Conservation (phyloP, 352 stramenopile genomes). For the Peronospora belbahrii region DNA sequence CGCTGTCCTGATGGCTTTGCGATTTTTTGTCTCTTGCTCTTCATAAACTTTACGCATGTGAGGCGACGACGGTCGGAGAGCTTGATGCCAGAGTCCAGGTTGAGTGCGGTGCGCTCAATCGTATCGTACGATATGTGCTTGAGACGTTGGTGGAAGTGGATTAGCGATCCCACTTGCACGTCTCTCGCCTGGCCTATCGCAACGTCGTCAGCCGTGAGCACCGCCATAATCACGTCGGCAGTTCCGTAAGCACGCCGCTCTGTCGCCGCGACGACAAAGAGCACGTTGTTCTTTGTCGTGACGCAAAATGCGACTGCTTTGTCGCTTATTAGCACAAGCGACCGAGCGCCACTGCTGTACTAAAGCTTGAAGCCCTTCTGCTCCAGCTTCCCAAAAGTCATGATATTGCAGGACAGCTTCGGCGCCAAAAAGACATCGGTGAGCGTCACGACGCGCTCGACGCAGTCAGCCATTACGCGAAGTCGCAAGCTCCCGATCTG, state of each 20-base stretch:
- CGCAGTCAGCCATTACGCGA: not conserved
- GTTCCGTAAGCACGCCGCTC: too few species aligned
- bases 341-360: not conserved
- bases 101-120: not conserved
- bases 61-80: not conserved
- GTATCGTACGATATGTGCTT: conserved; percentile 2
- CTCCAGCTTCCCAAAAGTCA: not conserved
- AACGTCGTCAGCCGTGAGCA: too few species aligned
- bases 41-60: not conserved
- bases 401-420: not conserved
- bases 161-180: too few species aligned
- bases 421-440: not conserved
- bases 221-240: too few species aligned
- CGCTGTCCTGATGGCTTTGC: not conserved
- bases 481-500: too few species aligned
- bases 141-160: not conserved
- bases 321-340: not conserved
- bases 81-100: not conserved
- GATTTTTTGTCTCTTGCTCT: conserved; percentile 1
- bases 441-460: not conserved
- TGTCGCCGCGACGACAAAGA: not conserved
- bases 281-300: not conserved
- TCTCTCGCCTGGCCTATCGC: too few species aligned
- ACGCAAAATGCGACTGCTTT: not conserved
- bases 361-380: not conserved